Base-by-base conservation (phyloP, 2,329 filamentous ascomycete species). In the Colletotrichum tamarilloi region DNA sequence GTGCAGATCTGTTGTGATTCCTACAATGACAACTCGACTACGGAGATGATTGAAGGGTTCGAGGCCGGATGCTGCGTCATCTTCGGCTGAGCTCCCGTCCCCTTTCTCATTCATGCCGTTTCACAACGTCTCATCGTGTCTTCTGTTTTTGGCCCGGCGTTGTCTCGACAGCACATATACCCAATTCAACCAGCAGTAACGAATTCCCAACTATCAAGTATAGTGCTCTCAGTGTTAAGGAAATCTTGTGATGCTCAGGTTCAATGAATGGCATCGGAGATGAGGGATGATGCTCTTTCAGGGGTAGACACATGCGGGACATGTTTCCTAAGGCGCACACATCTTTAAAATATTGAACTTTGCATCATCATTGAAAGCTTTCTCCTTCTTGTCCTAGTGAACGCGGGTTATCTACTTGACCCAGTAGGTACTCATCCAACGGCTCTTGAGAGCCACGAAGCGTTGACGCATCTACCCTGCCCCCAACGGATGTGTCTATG, bases 1-100 rank as follows among this genome's bases (percentile, higher is more conserved):
- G 75, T 83, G 58, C 77, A 79, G 28, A 77, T 85, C 11, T 81
- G 79, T 32, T 35, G 77, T 0, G 83, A 84, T 58, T 78, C 77
- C 6, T 67, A 75, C 6, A 81, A 84, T 57, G 12, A 5, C 4
- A 35, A 35, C 38, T 42, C 14, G 16, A 42, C 38, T 30, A 8
- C 8, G 30, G 30, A 30, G 2, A 30, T 30, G 30, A 30, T 30
- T 30, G 30, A 30, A 30, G 30, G 2, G 8, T 30, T 30, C 8
- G 30, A 30, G 30, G 30, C 30, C 8, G 8, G 30, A 30, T 30
- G 30, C 0, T 62, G 32, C 22, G 16, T 30, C 8, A n/a, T 64
- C 12, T 14, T 7, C 38, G 16, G 35, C 35, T 8, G 24, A 24
- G 32, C 57, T 4, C 3, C 5, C 28, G 19, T 22, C 11, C 30